phyloP scores from a whole-genome alignment of 495 filamentous ascomycete species.

The Penicillium alfredii region DNA sequence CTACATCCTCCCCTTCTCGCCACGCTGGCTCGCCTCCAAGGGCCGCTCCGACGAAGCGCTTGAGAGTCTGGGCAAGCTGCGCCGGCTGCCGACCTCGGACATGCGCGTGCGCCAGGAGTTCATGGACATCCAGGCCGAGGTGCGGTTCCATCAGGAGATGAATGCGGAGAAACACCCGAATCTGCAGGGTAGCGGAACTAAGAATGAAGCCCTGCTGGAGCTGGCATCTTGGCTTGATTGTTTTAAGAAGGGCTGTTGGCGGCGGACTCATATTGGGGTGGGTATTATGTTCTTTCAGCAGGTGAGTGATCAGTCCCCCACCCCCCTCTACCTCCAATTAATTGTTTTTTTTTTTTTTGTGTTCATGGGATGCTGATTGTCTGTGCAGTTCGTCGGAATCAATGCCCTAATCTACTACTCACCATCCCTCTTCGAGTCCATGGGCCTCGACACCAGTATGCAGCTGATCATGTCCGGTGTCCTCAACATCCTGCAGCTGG shows the following conservation, averaged over 20 bases:
- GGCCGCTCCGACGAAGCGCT: constrained; percentile 45
- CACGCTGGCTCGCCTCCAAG: constrained; percentile 47
- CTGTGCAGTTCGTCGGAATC: constrained; percentile 42
- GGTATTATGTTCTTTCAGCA: constrained; percentile 54
- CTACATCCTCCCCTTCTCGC: constrained; percentile 46
- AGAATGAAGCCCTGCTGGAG: constrained; percentile 34
- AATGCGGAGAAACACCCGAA: constrained; percentile 41
- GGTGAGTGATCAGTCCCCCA: no score
- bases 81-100: constrained; percentile 36
- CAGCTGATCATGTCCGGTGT: constrained; percentile 55
- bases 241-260: constrained; percentile 48
- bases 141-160: constrained; percentile 43
- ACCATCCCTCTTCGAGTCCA: constrained; percentile 51
- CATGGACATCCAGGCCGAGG: constrained; percentile 47
- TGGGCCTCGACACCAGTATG: constrained; percentile 51
- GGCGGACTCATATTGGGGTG: constrained; percentile 49
- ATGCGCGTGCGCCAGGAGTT: constrained; percentile 43
- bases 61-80: constrained; percentile 39
- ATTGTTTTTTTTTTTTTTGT: no score
- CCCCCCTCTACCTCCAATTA: no score
- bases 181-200: constrained; percentile 28
- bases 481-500: constrained; percentile 49
- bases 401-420: constrained; percentile 53
- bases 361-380: constrained; percentile 8
- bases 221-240: constrained; percentile 43